A percentile compares a stretch with the other conserved stretches of the same genome.
phyloP scores from a whole-genome alignment of 495 filamentous ascomycete species.

The Aspergillus mulundensis region DNA sequence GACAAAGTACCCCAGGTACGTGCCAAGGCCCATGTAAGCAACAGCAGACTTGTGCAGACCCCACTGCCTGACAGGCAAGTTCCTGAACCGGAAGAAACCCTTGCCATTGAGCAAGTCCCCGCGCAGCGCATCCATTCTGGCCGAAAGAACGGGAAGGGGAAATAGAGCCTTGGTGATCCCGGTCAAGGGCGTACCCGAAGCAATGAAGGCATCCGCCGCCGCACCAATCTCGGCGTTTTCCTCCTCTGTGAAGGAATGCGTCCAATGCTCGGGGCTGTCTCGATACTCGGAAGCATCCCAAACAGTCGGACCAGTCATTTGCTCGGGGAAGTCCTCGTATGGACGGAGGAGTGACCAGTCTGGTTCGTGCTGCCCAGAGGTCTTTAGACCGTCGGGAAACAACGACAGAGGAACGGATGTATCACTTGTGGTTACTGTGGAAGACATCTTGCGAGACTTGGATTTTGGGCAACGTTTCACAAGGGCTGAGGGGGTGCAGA shows the following conservation, averaged over 20 bases:
- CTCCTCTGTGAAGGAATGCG: constrained; percentile 60
- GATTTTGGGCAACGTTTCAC: not conserved
- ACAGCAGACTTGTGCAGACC: constrained; percentile 71
- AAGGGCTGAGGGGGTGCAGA: not conserved
- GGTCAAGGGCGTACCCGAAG: constrained; percentile 56
- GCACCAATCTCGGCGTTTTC: constrained; percentile 65
- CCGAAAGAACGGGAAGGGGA: constrained; percentile 56
- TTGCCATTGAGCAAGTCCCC: constrained; percentile 74
- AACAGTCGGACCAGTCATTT: constrained; percentile 70
- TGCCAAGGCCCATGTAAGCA: constrained; percentile 85
- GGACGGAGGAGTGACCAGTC: constrained; percentile 59
- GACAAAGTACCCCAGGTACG: constrained; percentile 78
- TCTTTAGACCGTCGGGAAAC: constrained; percentile 58
- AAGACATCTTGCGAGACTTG: not conserved
- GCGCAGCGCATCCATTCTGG: constrained; percentile 55
- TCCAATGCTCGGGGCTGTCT: constrained; percentile 68
- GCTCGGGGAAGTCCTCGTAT: constrained; percentile 68
- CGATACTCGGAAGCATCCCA: constrained; percentile 75
- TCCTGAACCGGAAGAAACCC: constrained; percentile 83
- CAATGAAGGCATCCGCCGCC: constrained; percentile 66
- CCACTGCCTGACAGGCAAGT: constrained; percentile 72
- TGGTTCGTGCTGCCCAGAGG: constrained; percentile 77
- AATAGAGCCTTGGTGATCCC: constrained; percentile 67
- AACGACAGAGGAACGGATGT: constrained; percentile 24
- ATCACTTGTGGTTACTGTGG: not conserved